These are phyloP conservation scores for Murraya paniculata DNA, from an alignment of 345 rosid species.

Conservation along the genomic window DNA sequence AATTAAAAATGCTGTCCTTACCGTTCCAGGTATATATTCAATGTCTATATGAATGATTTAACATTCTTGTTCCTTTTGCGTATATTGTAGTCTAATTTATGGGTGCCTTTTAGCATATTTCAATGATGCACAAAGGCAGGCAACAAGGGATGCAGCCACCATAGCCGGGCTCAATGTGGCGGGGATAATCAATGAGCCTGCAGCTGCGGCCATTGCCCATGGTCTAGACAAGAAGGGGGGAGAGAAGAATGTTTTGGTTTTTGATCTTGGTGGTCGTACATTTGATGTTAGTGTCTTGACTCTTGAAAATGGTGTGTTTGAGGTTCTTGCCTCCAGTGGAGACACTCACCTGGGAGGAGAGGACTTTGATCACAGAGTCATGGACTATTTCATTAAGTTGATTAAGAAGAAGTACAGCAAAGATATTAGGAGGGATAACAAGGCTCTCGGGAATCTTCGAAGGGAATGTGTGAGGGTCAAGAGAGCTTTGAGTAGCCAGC, in stretches of 20 bases:
- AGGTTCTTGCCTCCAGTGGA: slow-evolving; percentile 54
- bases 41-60: not conserved
- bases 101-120: slow-evolving; percentile 28
- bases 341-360: slow-evolving; percentile 57
- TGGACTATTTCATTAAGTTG: slow-evolving; percentile 52
- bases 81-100: not conserved
- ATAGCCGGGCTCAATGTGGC: slow-evolving; percentile 20
- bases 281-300: slow-evolving; percentile 44
- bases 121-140: slow-evolving; percentile 41
- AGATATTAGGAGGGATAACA: slow-evolving; percentile 46
- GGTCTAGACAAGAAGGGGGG: too few species aligned
- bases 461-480: too few species aligned
- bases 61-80: not conserved
- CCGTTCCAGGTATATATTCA: slow-evolving; percentile 40
- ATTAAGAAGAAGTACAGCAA: slow-evolving; percentile 42
- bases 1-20: slow-evolving; percentile 49
- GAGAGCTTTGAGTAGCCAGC: too few species aligned
- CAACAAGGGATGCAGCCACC: slow-evolving; percentile 31
- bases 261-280: too few species aligned
- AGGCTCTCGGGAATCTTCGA: slow-evolving; percentile 43
- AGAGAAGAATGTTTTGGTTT: too few species aligned
- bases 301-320: slow-evolving; percentile 44
- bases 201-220: too few species aligned
- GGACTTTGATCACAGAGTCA: slow-evolving; percentile 12
- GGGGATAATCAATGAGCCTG: too few species aligned